Evolutionary conservation across 495 filamentous ascomycete genomes (phyloP).

Genomic region (Penicillium mononematosum): DNA sequence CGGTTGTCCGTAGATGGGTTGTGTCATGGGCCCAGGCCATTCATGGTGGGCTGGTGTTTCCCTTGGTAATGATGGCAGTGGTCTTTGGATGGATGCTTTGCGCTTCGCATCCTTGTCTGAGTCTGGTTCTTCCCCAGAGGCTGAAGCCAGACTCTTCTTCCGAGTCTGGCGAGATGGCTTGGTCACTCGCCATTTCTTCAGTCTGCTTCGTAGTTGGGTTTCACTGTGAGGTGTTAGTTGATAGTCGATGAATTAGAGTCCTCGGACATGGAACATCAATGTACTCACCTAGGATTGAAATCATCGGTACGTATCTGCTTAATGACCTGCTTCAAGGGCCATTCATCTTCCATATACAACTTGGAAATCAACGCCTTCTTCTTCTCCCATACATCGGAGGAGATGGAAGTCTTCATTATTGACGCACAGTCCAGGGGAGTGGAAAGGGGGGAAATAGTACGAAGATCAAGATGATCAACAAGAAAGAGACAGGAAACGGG

Average conservation of each 20-base stretch:
- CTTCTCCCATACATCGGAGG: slow-evolving; percentile 51
- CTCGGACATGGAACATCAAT: background rate
- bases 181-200: slow-evolving; percentile 52
- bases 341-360: slow-evolving; percentile 51
- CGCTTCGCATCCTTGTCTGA: slow-evolving; percentile 32
- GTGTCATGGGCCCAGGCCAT: slow-evolving; percentile 18
- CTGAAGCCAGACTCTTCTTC: slow-evolving; percentile 36
- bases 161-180: slow-evolving; percentile 49
- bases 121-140: slow-evolving; percentile 18
- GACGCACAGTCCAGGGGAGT: slow-evolving; percentile 8
- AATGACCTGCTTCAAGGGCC: slow-evolving; percentile 51
- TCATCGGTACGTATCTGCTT: slow-evolving; percentile 49
- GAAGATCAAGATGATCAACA: slow-evolving; percentile 6
- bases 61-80: slow-evolving; percentile 13
- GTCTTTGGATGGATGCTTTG: slow-evolving; percentile 20
- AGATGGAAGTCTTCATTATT: slow-evolving; percentile 48
- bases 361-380: slow-evolving; percentile 49
- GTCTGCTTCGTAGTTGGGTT: slow-evolving; percentile 47
- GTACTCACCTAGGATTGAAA: slow-evolving; percentile 48
- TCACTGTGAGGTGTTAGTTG: slow-evolving; percentile 30
- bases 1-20: slow-evolving; percentile 20
- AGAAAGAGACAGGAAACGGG: slow-evolving; percentile 8
- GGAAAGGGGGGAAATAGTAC: background rate
- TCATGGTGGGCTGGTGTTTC: slow-evolving; percentile 12
- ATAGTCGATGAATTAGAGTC: background rate